phyloP scores from a whole-genome alignment of 1,139 yeast genomes.

The Scheffersomyces cryptocercus region DNA sequence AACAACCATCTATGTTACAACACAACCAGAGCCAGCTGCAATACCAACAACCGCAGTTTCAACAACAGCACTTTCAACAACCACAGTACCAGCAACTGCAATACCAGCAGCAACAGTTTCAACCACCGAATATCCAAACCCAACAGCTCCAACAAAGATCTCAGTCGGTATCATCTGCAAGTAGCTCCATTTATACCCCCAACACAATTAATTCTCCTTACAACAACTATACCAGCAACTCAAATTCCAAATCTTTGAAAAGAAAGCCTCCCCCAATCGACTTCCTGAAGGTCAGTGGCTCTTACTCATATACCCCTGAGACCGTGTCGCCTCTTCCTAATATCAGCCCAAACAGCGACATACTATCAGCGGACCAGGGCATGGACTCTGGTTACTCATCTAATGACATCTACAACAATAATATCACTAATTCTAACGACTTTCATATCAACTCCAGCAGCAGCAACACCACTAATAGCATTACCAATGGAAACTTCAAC shows the following conservation, averaged over 20 bases:
- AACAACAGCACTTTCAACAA: slow-evolving; percentile 1
- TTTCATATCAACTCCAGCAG: not conserved
- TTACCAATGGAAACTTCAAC: not conserved
- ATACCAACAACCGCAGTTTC: not conserved
- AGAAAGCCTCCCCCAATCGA: slow-evolving; percentile 50
- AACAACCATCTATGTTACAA: not conserved
- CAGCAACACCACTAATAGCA: not conserved
- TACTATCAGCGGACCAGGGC: not conserved
- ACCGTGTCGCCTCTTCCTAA: slow-evolving; percentile 5
- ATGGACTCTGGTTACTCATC: not conserved
- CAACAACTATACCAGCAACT: slow-evolving; percentile 3
- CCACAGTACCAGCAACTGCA: not conserved
- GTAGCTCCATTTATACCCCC: slow-evolving; percentile 9
- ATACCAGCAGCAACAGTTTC: not conserved
- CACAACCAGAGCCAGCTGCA: not conserved
- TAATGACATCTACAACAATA: not conserved
- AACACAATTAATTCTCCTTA: not conserved
- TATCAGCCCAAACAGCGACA: not conserved
- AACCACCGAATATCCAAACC: not conserved
- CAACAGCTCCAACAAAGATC: slow-evolving; percentile 1
- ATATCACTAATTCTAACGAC: not conserved
- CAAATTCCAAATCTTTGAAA: slow-evolving; percentile 22
- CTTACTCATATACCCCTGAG: slow-evolving; percentile 20
- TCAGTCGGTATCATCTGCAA: slow-evolving; percentile 7
- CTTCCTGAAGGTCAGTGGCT: slow-evolving; percentile 36